A percentile compares a stretch with the other conserved stretches of the same genome.
Conservation (phyloP, 176 grass and related monocot genomes). For the Raddia guianensis region DNA sequence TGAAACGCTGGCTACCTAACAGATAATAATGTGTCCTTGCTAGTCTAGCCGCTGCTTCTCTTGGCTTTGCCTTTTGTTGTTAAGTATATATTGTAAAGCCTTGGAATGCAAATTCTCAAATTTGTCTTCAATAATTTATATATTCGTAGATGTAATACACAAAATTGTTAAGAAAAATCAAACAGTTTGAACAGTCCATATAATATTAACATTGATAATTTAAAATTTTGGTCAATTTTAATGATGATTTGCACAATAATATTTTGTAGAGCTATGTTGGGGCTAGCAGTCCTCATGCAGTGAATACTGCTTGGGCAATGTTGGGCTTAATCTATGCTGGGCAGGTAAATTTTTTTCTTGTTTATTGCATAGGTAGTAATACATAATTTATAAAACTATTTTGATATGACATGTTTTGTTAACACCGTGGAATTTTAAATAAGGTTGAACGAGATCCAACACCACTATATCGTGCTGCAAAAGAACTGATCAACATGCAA, state of each 20-base stretch:
- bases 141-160: neutral
- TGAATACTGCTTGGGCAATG: slow-evolving; percentile 80
- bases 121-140: slow-evolving; percentile 1
- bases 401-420: neutral
- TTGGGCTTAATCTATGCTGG: slow-evolving; percentile 66
- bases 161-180: neutral
- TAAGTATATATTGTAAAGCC: neutral
- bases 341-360: slow-evolving; percentile 37
- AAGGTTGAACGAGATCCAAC: slow-evolving; percentile 51
- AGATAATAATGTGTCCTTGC: neutral
- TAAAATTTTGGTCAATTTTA: slow-evolving; percentile 29
- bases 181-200: neutral
- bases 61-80: neutral
- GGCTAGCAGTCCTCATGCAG: slow-evolving; percentile 44
- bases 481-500: slow-evolving; percentile 65
- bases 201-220: neutral
- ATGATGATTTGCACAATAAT: neutral
- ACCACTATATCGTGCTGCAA: slow-evolving; percentile 52
- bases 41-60: neutral
- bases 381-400: neutral
- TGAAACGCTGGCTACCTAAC: neutral
- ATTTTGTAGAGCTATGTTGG: slow-evolving; percentile 24
- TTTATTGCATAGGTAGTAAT: neutral
- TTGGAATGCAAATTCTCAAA: neutral
- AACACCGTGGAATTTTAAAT: neutral